phyloP scores from a whole-genome alignment of 352 stramenopile species.

The Phytopythium vexans region DNA sequence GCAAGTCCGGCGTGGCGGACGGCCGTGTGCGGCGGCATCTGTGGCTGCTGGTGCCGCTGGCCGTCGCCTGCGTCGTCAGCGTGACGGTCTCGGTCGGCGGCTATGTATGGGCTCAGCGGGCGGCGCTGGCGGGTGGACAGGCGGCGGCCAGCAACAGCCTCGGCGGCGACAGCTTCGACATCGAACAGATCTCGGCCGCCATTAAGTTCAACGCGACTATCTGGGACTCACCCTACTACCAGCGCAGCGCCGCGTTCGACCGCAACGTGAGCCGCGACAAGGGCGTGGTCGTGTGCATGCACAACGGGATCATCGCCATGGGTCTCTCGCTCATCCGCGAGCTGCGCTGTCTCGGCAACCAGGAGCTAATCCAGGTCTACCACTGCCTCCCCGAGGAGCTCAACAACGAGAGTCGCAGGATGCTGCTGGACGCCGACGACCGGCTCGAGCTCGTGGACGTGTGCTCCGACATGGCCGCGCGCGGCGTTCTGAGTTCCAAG shows the following conservation, averaged over 20 bases:
- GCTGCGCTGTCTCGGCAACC: constrained; percentile 28
- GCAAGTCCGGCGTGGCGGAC: neutral
- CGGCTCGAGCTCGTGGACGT: constrained; percentile 37
- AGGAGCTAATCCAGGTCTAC: constrained; percentile 26
- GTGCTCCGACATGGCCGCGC: constrained; percentile 21
- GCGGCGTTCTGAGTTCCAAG: constrained; percentile 6
- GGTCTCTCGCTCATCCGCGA: constrained; percentile 35
- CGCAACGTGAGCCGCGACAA: constrained; percentile 13
- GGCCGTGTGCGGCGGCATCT: neutral
- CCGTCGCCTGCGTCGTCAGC: neutral
- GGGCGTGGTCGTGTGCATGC: constrained; percentile 31
- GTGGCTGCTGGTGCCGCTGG: constrained; percentile 1
- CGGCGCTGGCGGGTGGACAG: neutral
- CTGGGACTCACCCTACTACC: constrained; percentile 11
- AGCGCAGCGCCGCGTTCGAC: constrained; percentile 12
- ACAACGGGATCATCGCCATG: constrained; percentile 27
- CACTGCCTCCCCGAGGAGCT: constrained; percentile 28
- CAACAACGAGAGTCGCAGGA: constrained; percentile 9
- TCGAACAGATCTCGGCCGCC: neutral
- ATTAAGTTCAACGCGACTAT: neutral
- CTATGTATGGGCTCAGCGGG: neutral
- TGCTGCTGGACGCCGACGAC: constrained; percentile 17
- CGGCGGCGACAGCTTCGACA: constrained; percentile 12
- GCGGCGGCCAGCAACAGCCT: constrained; percentile 21
- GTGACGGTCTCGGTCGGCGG: neutral